Evolutionary conservation across 2,329 filamentous ascomycete species (phyloP), one percentile per base, ranked within the genome.

Genomic region (Exophiala mesophila): DNA sequence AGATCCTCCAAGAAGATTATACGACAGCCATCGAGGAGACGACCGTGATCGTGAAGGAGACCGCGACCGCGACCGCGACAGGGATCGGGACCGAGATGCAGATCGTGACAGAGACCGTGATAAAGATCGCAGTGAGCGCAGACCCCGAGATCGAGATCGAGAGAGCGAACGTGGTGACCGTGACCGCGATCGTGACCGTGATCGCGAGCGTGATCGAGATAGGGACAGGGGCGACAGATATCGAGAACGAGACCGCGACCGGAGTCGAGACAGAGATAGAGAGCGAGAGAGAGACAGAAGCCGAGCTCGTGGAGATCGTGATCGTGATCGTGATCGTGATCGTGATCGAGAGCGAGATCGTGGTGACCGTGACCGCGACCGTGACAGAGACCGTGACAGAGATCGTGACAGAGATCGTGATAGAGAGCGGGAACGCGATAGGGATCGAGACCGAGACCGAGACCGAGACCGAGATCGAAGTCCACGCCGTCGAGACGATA

Each of bases 21-120:
- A 56, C 13, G 59, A 59, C 21, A 49, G 45, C 29, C 45, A 55
- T 36, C 47, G 54, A 15, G 55, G 54, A 29, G 55, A 57, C 20
- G 37, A 36, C 21, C 47, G 53, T 28, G n/a, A n/a, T n/a, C n/a
- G n/a, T n/a, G n/a, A n/a, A n/a, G 44, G 46, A 36, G 50, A 52
- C 6, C 43, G 54, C 28, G 55, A 57, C 19, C 39, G 36, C 21
- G 48, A 54, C 29, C 45, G 48, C 33, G 50, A 52, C 7, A 40
- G 49, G 8, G 52, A 53, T 19, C 32, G 46, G 10, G 51, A 53
- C 7, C 44, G 42, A n/a, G 51, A 55, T 4, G 31, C 39, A 5
- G 31, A 44, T 17, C 52, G 53, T 12, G 56, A 58, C 2, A 12
- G 39, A 19, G 50, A 36, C 18, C 37, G 43, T 12, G 41, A 5